Evolutionary conservation across 441 rosid genomes (phyloP), one percentile per base, ranked within the genome.

Genomic region (Jatropha multifida): DNA sequence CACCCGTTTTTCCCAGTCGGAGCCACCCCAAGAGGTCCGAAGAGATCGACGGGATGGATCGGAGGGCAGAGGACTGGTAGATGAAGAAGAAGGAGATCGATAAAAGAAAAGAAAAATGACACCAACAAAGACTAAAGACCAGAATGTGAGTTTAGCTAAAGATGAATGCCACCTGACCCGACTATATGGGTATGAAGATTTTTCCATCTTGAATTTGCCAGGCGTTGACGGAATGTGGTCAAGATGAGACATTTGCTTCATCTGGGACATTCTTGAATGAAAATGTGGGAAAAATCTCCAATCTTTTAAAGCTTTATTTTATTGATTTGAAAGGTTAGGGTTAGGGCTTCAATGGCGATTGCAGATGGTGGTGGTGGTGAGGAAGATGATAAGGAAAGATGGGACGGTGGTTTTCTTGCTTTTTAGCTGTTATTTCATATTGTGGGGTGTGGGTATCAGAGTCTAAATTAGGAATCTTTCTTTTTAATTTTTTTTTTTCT

Each of bases 201-300:
- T 94, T 17, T 96, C 99, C 88, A 94, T 94, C 96, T 96, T 96
- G 96, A 96, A 91, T 75, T 96, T 96, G 41, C 97, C 99, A 5
- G 97, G 96, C 32, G 97, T 90, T 51, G 99, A 91, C 14, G 98
- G 97, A 72, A 79, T 87, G 76, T 96, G 81, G 72, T 90, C 96
- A 80, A 88, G 92, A 80, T 91, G 97, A 23, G 97, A 89, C 90
- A 85, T 88, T 81, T 85, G 90, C 76, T 89, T 89, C 80, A 83
- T 82, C 70, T 73, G 80, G 62, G 84, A 74, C 79, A 64, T 81
- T 74, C 58, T 73, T 15, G 20, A 27, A 5, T 15, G 27, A 63
- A 65, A 74, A 65, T 74, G 63, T 54, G 44, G 26, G 13, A 18
- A 26, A 5, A 17, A 40, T 64, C 20, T 40, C 12, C n/a, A 2